Evolutionary conservation across 139 green algal species (phyloP), one percentile per base, ranked within the genome.

Genomic region (Asterochloris sp.): DNA sequence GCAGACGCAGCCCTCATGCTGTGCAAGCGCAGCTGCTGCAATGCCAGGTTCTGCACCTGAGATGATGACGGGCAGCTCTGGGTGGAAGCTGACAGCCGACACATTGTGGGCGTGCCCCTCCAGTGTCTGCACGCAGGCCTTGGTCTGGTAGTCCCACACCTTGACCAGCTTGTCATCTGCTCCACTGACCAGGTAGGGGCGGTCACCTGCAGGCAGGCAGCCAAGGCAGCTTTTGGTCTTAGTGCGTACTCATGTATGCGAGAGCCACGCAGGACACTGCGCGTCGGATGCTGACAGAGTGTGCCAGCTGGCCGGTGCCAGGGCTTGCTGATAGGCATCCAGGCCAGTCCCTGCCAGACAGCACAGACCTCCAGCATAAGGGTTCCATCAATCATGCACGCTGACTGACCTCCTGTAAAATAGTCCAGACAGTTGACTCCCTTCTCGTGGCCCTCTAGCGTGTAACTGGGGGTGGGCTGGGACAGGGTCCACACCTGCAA

Each of bases 131-230:
- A 99, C 96, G 85, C 95, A 99, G 19, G 92, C 91, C 92, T 99
- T 99, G 78, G 97, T 99, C 90, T 99, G 97, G 88, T 99, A 99
- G 91, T 99, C 97, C 97, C 97, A 99, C 28, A 86, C 78, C 85
- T 95, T 95, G 63, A 91, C 83, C 83, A 93, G 27, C 77, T 96
- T 95, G 90, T 99, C 97, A 78, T 99, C 97, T 2, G 95, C 97
- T 64, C 97, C 97, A 78, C 90, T 93, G 10, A 99, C 92, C n/a
- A 99, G 88, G 90, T 98, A 99, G 0, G 97, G 97, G 4, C 95
- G 88, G 89, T 99, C 97, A 27, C 97, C 95, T 87, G 73, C 19
- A 75, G 67, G 38, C 54, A 11, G 38, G 38, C 38, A 54, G 6
- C 38, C 38, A 54, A 13, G 21, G 66, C 17, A 26, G 66, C 19